Evolutionary conservation across 148 eudicot genomes (phyloP), one percentile per base, ranked within the genome.

Genomic region (Suaeda aralocaspica): DNA sequence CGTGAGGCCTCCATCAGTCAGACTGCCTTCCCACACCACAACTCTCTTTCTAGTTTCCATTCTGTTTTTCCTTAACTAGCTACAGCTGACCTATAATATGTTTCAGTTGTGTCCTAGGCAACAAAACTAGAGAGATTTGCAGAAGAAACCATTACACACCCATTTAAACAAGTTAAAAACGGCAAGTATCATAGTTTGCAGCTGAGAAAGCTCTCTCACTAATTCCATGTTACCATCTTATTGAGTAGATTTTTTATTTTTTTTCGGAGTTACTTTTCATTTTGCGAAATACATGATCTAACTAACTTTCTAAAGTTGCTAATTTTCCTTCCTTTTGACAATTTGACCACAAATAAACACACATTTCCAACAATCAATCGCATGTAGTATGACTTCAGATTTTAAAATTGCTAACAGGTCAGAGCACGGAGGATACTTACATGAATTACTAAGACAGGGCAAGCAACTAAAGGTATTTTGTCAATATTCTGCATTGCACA

Each of bases 381-480:
- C 24, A 14, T 9, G 2, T 34, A 42, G 34, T n/a, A n/a, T 63
- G 28, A 45, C 34, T 9, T 44, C 45, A 73, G 39, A 34, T 28
- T 50, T 28, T 21, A 24, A 51, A 33, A 53, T 3, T 48, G 0
- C 15, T 3, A 44, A 21, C 51, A 36, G 14, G 46, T 56, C 12
- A 39, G 50, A 46, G 19, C 50, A 0, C 19, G 16, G 19, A 67
- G 59, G 21, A 66, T 31, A 78, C 92, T 87, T 78, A 90, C 96
- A 80, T 90, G 96, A 76, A 90, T 90, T 14, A 90, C 84, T 78
- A 90, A 67, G 56, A 90, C 90, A 21, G 91, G 91, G 68, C 86
- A 85, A 52, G 75, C 71, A 74, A 87, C 92, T 74, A 78, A 72
- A 24, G 96, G 92, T 53, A 90, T 87, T 75, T 90, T 90, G 78